Base-by-base conservation (phyloP, 805 yeast species). In the Ogataea polymorpha region DNA sequence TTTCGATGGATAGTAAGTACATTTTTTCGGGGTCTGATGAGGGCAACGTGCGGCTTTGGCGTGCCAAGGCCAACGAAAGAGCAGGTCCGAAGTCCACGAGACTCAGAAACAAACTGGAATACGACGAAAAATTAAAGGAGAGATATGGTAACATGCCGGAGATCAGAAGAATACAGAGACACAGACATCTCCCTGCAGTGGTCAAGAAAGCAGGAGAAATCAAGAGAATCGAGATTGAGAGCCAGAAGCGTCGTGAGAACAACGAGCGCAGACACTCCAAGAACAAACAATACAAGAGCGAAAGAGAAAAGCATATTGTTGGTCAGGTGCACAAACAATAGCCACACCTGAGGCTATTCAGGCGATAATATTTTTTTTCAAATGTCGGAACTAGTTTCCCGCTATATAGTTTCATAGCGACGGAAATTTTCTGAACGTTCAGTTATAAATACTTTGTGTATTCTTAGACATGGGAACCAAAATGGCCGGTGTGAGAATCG, bases 131-230 rank as follows among this genome's bases (percentile, higher is more conserved):
- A 36, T 75, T 93, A 63, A 90, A 90, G 65, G 95, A 91, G 58
- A 77, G 96, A 60, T 93, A 78, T 73, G 86, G 86, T 68, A 82
- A 82, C 68, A 90, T 93, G 98, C 99, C 99, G 1, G 99, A 93
- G 65, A 84, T 93, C 57, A 79, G 79, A 58, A 76, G 97, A 55
- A 93, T 93, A 47, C 69, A 88, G 21, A 79, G 90, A 64, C 98
- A 93, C 67, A 80, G 99, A 63, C 97, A 93, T 61, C 72, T 91
- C 39, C 99, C 99, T 16, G 68, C 69, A 44, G 86, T 83, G 35
- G 77, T 93, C 51, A 91, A 90, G 76, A 86, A 83, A 63, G 96
- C 97, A 28, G 76, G 75, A 30, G 96, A 90, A 46, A 87, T 86
- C 61, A 91, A 93, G 70, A 66, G 79, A 14, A 71, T 75, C 42